Conservation (phyloP, 805 yeast species). For the Myxozyma monticola region DNA sequence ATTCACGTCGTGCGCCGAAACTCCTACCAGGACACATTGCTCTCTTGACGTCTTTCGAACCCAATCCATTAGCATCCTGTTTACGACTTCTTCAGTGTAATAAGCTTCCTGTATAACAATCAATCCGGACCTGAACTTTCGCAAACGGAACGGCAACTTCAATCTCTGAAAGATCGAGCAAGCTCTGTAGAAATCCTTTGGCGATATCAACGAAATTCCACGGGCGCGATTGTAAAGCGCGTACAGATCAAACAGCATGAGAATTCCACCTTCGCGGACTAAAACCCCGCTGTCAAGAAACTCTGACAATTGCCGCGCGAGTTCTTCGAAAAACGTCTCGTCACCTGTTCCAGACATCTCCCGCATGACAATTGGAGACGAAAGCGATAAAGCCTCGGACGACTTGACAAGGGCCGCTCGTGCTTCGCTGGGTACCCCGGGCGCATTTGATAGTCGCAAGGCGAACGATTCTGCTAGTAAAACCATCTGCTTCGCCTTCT, state of each 20-base stretch:
- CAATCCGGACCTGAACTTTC: constrained; percentile 45
- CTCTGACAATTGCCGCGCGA: constrained; percentile 78
- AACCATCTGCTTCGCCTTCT: constrained; percentile 73
- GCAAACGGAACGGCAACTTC: constrained; percentile 55
- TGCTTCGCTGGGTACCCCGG: constrained; percentile 41
- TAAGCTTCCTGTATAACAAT: constrained; percentile 45
- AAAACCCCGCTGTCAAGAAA: constrained; percentile 54
- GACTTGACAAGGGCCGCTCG: constrained; percentile 41
- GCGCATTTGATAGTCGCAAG: constrained; percentile 34
- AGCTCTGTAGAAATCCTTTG: constrained; percentile 65
- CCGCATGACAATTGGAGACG: constrained; percentile 38
- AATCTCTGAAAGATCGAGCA: constrained; percentile 57
- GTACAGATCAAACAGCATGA: constrained; percentile 63
- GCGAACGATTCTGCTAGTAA: constrained; percentile 46
- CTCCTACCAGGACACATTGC: constrained; percentile 31
- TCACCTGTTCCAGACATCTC: constrained; percentile 41
- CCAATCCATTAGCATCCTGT: constrained; percentile 13
- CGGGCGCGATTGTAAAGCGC: constrained; percentile 64
- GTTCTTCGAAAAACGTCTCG: constrained; percentile 48
- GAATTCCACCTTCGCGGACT: constrained; percentile 55
- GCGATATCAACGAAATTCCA: constrained; percentile 66
- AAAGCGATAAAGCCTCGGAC: constrained; percentile 38
- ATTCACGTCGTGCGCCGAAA: constrained; percentile 34
- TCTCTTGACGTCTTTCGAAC: neutral
- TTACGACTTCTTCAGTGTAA: constrained; percentile 41